phyloP scores from a whole-genome alignment of 2,329 filamentous ascomycete genomes.

The Venturia carpophila region DNA sequence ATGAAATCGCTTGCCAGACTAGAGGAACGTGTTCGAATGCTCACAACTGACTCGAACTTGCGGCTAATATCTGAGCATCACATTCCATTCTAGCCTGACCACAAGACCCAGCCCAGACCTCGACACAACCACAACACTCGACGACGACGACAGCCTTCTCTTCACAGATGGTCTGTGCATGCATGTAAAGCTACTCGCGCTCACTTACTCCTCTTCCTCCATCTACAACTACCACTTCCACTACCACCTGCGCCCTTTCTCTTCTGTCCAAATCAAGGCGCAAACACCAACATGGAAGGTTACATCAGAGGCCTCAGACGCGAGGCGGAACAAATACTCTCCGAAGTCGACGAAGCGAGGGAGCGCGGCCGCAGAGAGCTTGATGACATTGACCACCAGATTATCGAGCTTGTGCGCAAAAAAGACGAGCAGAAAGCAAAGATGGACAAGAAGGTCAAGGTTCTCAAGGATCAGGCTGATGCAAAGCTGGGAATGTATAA shows the following conservation, averaged over 20 bases:
- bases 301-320: constrained; percentile 2
- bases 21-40: not conserved
- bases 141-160: not conserved
- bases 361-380: not conserved
- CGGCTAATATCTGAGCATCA: not conserved
- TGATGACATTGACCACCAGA: constrained; percentile 4
- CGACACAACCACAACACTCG: not conserved
- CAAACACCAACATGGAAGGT: not conserved
- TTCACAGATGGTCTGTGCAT: not conserved
- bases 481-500: not conserved
- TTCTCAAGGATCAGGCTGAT: not conserved
- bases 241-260: not conserved
- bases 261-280: not conserved
- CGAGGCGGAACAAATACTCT: constrained; percentile 1
- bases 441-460: not conserved
- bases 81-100: not conserved
- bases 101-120: not conserved
- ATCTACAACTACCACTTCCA: not conserved
- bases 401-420: not conserved
- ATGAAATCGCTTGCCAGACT: not conserved
- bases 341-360: not conserved
- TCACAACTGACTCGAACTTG: not conserved
- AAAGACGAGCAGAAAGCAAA: not conserved
- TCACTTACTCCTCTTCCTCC: not conserved
- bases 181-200: not conserved